Base-by-base conservation (phyloP, 176 grass and related monocot species). In the Olyra latifolia region DNA sequence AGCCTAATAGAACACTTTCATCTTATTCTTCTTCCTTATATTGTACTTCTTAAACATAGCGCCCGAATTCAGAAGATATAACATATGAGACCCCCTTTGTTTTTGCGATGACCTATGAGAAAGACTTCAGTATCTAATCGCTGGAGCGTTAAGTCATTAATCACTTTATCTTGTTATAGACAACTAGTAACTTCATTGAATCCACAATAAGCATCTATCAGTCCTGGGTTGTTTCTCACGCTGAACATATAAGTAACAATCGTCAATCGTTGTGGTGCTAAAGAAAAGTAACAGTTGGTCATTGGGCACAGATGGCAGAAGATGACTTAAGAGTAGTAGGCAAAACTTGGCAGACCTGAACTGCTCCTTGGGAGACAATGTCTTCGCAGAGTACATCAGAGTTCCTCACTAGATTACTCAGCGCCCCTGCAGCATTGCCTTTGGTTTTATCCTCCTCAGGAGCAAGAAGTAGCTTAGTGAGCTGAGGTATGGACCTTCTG, bases 401-500 rank as follows among this genome's bases (percentile, higher is more conserved):
- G 81, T 95, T 98, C 47, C 92, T 80, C 71, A 89, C 88, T 28
- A 93, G 88, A 77, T 98, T 98, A 75, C 92, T 98, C 17, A 98
- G 86, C 6, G 95, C 95, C 24, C 95, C 95, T 25, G 95, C 95
- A 17, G 95, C 95, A 81, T 98, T 98, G 70, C 90, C 85, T 83
- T 94, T 98, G 17, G 92, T 98, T 92, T 98, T 98, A 80, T 94
- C 92, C 83, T 98, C 95, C 88, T 98, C 95, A 1, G 87, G 57
- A 13, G 85, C 84, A 60, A 94, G 80, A 47, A 98, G 88, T 84
- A 98, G 58, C 47, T 83, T 93, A 6, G 95, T 84, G 29, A 98
- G 80, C 57, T 89, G 95, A 92, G 90, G 92, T 85, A 98, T 89
- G 50, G 89, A 94, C 59, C 71, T 78, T 67, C 90, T 71, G 8